phyloP scores from a whole-genome alignment of 805 yeast species.

The Torulaspora delbrueckii region DNA sequence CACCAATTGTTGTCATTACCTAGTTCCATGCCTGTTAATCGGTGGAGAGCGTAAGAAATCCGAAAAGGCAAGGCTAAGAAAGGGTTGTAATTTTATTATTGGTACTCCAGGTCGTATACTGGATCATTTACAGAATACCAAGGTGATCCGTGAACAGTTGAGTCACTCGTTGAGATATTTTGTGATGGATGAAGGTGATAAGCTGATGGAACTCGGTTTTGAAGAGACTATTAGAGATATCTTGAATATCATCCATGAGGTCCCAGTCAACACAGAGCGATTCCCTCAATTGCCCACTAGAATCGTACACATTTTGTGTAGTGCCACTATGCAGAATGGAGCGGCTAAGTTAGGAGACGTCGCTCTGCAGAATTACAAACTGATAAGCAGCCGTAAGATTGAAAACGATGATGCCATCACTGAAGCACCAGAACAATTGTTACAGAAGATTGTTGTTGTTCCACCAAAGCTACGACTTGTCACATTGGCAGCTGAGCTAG shows the following conservation, averaged over 20 bases:
- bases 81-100: conserved; percentile 92
- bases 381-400: conserved; percentile 44
- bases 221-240: conserved; percentile 87
- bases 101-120: conserved; percentile 96
- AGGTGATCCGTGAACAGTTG: conserved; percentile 51
- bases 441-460: conserved; percentile 73
- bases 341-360: conserved; percentile 79
- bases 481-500: conserved; percentile 63
- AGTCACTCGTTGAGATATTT: conserved; percentile 74
- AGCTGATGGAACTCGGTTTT: conserved; percentile 91
- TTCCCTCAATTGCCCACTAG: conserved; percentile 60
- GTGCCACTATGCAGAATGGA: conserved; percentile 84
- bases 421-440: conserved; percentile 84
- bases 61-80: conserved; percentile 91
- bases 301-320: conserved; percentile 79
- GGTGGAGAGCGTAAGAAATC: conserved; percentile 98
- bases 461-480: conserved; percentile 92
- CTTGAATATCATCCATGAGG: conserved; percentile 51
- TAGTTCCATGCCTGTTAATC: conserved; percentile 93
- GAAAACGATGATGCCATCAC: conserved; percentile 20
- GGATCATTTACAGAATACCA: conserved; percentile 90
- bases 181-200: conserved; percentile 95
- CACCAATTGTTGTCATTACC: conserved; percentile 70
- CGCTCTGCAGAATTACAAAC: conserved; percentile 66
- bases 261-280: conserved; percentile 35